Evolutionary conservation across 2,329 filamentous ascomycete species (phyloP), one percentile per base, ranked within the genome.

Genomic region (Rosellinia necatrix): DNA sequence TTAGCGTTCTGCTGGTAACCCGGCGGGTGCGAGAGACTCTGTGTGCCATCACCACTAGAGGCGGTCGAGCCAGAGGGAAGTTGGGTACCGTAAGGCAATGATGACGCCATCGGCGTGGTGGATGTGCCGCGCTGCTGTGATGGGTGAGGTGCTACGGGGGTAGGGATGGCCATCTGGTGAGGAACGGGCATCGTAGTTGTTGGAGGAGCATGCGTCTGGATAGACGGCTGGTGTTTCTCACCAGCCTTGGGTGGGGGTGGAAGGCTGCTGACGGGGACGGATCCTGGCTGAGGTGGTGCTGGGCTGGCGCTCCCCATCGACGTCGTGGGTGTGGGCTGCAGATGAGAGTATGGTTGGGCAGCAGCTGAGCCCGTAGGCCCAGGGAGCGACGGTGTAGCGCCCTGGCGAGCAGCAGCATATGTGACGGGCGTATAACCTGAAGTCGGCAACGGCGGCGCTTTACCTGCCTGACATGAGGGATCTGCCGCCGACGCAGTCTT

Each of bases 1-100:
- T 78, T 74, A 4, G 74, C 67, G 62, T 85, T 78, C 64, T 86
- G 83, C 47, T 81, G 77, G 62, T 86, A 86, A 12, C 82, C 83
- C 2, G 78, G 76, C 19, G 80, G 79, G 46, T 82, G 79, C 25
- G 75, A 73, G 46, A 78, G 66, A 32, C 27, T 50, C 17, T 46
- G 48, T 38, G 53, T 30, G 21, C 21, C 42, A 13, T 46, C 24
- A 3, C 50, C 51, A 55, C 68, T 67, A 29, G 49, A 51, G 50
- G 64, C 57, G 34, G 65, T 64, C 51, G 70, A 25, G 37, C 24
- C 35, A 37, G 44, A 34, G 35, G 59, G 67, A 22, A 48, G 61
- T 65, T 62, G 69, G 60, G 60, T 60, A 62, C 49, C 53, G 38
- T 62, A 58, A 41, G 66, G 61, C 50, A 70, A 58, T 42, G 70